Evolutionary conservation across 1,284 basidiomycete species (phyloP), one percentile per base, ranked within the genome.

Genomic region (Cryptococcus sp.): DNA sequence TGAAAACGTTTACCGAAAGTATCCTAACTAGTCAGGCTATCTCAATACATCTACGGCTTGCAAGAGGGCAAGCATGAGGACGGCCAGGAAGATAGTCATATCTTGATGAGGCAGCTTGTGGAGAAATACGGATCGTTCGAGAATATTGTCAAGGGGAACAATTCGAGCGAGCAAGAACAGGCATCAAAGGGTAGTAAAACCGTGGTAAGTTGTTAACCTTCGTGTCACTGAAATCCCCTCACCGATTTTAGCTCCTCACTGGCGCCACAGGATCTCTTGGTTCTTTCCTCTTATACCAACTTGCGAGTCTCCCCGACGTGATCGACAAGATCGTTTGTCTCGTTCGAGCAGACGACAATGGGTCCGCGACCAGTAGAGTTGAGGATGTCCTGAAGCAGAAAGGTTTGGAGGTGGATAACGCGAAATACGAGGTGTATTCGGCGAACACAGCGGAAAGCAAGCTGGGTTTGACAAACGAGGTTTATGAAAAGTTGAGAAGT

Each of bases 231-330:
- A 15, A 23, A 23, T 23, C 23, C 23, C 23, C 23, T 10, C 4
- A 14, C 41, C 49, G 41, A 31, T 10, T 30, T 2, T 47, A 67
- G 73, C 54, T 77, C 2, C 58, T 79, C 3, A 78, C 78, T 0
- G 78, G 78, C 7, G 74, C 66, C 8, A 79, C 78, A 3, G 78
- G 78, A 8, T 74, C 76, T 0, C 62, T 79, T 4, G 78, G 78
- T 4, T 63, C 73, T 0, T 72, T 74, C 52, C 50, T 78, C 6
- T 61, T 79, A n/a, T 47, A 62, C 7, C 56, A 66, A 41, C 58
- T 75, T 13, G 23, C 34, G 7, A 57, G 64, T 0, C 34, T 49
- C 5, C 43, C 55, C 1, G 5, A 33, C 1, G 50, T 53, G 3
- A 33, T 55, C n/a, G 62, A 58, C 31, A 45, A 55, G 13, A 52